Conservation (phyloP, 108 stramenopile genomes). For the Hondaea fermentalgiana region DNA sequence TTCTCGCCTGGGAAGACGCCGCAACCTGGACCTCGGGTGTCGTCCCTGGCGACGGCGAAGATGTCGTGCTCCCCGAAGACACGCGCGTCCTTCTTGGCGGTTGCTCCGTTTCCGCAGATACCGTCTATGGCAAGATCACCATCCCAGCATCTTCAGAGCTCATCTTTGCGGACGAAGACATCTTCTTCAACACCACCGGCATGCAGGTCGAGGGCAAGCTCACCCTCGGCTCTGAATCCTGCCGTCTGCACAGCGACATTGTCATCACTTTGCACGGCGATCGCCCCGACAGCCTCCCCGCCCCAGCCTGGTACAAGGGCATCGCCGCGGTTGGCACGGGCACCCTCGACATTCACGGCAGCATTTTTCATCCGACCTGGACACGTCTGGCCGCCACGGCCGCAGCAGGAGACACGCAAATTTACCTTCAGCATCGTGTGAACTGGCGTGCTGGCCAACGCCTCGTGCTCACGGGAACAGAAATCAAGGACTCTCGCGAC, state of each 20-base stretch:
- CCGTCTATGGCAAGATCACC: no score
- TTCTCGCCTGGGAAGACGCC: background rate
- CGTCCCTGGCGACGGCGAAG: background rate
- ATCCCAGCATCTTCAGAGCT: no score
- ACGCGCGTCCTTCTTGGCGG: no score
- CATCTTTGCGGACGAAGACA: background rate
- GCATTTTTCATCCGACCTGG: conserved; percentile 40
- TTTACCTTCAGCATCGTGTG: conserved; percentile 35
- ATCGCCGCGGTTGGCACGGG: background rate
- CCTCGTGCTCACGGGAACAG: conserved; percentile 38
- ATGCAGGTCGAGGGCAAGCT: background rate
- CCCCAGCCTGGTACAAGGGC: background rate
- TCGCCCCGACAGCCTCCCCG: background rate
- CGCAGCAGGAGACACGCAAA: conserved; percentile 19
- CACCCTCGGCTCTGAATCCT: background rate
- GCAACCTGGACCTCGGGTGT: background rate
- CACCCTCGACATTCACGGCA: conserved; percentile 29
- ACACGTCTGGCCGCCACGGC: conserved; percentile 42
- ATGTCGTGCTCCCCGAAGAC: background rate
- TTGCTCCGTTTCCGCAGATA: no score
- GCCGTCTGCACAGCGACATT: background rate
- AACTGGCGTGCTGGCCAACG: conserved; percentile 46
- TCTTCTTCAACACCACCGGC: background rate
- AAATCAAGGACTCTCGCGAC: conserved; percentile 31
- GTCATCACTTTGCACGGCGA: background rate